Conservation (phyloP, 495 filamentous ascomycete species). For the Saxophila tyrrhenica region DNA sequence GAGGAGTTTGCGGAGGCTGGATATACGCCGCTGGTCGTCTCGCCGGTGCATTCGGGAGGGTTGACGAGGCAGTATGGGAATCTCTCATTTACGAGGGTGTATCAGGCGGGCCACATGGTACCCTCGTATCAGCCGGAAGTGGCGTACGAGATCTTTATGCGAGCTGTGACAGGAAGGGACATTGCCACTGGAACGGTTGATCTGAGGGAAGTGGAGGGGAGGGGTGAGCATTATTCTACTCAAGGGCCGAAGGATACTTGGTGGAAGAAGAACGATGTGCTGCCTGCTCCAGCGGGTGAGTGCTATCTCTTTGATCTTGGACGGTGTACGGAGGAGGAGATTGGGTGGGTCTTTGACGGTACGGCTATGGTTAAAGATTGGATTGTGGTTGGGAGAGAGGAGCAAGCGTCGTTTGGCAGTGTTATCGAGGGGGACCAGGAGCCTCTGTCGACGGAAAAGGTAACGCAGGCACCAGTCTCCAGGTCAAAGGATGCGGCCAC, state of each 20-base stretch:
- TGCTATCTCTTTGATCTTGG: constrained; percentile 4
- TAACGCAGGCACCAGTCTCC: too few relatives aligned
- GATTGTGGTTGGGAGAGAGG: constrained; percentile 7
- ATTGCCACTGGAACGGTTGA: constrained; percentile 23
- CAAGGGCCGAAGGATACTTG: constrained; percentile 17
- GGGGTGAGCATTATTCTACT: neutral
- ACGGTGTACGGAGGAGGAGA: constrained; percentile 10
- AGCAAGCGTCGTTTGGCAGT: neutral
- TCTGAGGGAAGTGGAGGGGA: neutral
- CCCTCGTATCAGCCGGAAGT: constrained; percentile 26
- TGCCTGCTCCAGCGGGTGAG: constrained; percentile 1
- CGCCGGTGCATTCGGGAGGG: constrained; percentile 4
- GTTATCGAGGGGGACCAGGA: neutral
- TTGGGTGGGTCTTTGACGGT: constrained; percentile 5
- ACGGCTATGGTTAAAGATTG: constrained; percentile 8
- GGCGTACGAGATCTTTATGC: constrained; percentile 26
- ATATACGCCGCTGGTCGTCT: constrained; percentile 1
- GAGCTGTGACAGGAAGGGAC: constrained; percentile 26
- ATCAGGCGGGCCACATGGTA: constrained; percentile 16
- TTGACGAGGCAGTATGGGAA: constrained; percentile 23
- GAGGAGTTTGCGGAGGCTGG: constrained; percentile 1
- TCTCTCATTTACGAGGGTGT: constrained; percentile 25
- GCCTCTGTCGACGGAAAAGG: too few relatives aligned
- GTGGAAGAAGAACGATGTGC: constrained; percentile 19
- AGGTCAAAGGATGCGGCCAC: too few relatives aligned